phyloP scores from a whole-genome alignment of 2,329 filamentous ascomycete genomes.

The Botrytis sinoallii region DNA sequence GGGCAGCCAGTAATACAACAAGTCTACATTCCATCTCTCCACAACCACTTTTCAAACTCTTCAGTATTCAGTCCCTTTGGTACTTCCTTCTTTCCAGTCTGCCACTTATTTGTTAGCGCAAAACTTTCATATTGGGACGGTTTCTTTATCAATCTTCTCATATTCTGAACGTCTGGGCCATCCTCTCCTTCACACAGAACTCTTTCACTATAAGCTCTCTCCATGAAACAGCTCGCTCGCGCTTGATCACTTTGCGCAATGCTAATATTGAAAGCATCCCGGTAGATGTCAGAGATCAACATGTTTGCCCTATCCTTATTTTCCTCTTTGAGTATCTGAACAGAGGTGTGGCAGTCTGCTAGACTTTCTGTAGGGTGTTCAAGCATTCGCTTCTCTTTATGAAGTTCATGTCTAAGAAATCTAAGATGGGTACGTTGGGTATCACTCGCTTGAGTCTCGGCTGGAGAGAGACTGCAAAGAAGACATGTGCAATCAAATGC shows the following conservation, averaged over 20 bases:
- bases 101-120: conserved; percentile 17
- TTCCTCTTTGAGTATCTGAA: conserved; percentile 32
- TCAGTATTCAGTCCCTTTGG: conserved; percentile 9
- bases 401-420: conserved; percentile 37
- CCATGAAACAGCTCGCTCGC: conserved; percentile 42
- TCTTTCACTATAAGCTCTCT: conserved; percentile 38
- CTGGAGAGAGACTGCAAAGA: conserved; percentile 30
- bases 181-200: conserved; percentile 41
- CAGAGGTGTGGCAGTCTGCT: conserved; percentile 33
- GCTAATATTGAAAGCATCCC: conserved; percentile 43
- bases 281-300: conserved; percentile 39
- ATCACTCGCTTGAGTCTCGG: conserved; percentile 36
- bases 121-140: conserved; percentile 16
- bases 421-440: conserved; percentile 34
- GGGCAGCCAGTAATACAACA: neutral
- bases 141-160: conserved; percentile 16
- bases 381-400: conserved; percentile 31
- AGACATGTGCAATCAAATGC: conserved; percentile 38
- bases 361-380: conserved; percentile 33
- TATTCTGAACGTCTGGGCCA: conserved; percentile 30
- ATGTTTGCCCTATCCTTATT: conserved; percentile 18
- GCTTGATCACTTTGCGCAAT: conserved; percentile 44
- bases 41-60: conserved; percentile 24
- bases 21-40: conserved; percentile 17
- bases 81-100: conserved; percentile 8